Evolutionary conservation across 2,329 filamentous ascomycete genomes (phyloP), one percentile per base, ranked within the genome.

Genomic region (Tympanopsis confertula): DNA sequence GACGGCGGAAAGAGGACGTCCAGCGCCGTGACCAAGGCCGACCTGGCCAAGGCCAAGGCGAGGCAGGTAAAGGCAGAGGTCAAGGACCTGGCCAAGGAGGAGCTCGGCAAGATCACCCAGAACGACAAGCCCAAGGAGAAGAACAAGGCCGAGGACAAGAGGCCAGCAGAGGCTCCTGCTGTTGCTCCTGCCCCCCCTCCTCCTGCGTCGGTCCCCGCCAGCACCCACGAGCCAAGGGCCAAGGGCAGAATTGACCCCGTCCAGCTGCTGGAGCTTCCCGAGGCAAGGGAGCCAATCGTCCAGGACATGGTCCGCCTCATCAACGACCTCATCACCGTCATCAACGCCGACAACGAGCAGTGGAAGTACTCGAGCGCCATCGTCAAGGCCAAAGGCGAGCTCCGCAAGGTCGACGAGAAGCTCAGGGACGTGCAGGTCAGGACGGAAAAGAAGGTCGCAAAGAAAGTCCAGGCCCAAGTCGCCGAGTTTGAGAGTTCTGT

Each of bases 301-400:
- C 87, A 95, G 60, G 86, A 96, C 52, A 69, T 96, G 4, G 86
- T 94, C 42, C 89, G 86, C 64, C 88, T 94, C 63, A 72, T 98
- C 50, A 98, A 98, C 63, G 86, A 94, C 58, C 81, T 98, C 50
- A 94, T 98, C 54, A 79, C 85, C 5, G 86, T 93, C 35, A 80
- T 95, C 56, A 94, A 95, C 58, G 83, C 84, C 41, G 89, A 94
- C 56, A 76, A 81, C 43, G 76, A 85, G 40, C 75, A 81, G 44
- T 71, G 71, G 47, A 86, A 82, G 58, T 94, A 91, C 61, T 78
- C 76, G 38, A 71, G 74, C 3, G 81, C 86, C 1, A 78, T 98
- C 41, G 66, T 72, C 48, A 88, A 91, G 66, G 88, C 89, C 44
- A 96, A 95, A 70, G 68, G 71, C 38, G 83, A 94, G 47, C 69